Conservation (phyloP, 495 filamentous ascomycete genomes). For the Astrothelium subdiscretum region DNA sequence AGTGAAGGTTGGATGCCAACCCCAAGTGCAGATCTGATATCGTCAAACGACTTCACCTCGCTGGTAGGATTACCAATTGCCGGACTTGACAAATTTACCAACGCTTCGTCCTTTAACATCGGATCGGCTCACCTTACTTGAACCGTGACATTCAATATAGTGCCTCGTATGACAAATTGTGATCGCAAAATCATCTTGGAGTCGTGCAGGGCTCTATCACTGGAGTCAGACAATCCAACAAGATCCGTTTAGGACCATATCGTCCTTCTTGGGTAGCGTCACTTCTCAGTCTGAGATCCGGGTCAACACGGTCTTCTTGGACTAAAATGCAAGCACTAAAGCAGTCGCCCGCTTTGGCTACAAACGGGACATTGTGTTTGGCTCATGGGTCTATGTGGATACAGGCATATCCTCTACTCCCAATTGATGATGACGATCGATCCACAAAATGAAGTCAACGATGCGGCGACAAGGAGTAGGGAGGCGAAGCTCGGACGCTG, state of each 20-base stretch:
- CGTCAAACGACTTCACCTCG: conserved; percentile 9
- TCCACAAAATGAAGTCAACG: too few relatives aligned
- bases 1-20: conserved; percentile 9
- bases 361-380: background rate
- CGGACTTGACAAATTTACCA: background rate
- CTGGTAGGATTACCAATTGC: conserved; percentile 16
- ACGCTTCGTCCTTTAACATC: background rate
- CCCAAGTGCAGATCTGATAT: background rate
- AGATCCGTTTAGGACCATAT: background rate
- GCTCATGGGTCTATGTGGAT: background rate
- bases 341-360: background rate
- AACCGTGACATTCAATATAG: background rate
- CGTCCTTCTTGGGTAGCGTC: background rate
- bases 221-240: background rate
- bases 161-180: background rate
- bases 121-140: background rate
- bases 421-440: too few relatives aligned
- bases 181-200: background rate
- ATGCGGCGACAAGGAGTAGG: too few relatives aligned
- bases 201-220: background rate
- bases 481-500: too few relatives aligned
- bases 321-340: background rate
- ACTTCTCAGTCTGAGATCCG: background rate
- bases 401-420: too few relatives aligned
- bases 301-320: background rate